phyloP scores from a whole-genome alignment of 129 eudicot species.

The Scalesia atractyloides region DNA sequence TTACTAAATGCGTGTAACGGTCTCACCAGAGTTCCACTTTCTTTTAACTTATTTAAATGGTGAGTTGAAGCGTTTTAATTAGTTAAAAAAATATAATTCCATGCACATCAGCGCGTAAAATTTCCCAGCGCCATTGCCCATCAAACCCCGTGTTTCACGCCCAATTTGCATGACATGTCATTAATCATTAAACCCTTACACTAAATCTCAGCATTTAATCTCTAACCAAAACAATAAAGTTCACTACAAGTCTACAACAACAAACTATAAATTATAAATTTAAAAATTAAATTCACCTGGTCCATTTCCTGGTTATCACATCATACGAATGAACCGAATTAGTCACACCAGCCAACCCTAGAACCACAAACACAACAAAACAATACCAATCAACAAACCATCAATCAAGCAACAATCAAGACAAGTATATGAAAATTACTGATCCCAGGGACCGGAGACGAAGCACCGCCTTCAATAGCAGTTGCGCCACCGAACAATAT shows the following conservation, averaged over 20 bases:
- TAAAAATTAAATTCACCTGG: conserved; percentile 43
- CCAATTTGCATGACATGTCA: too few relatives aligned
- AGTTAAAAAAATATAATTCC: too few relatives aligned
- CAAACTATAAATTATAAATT: background rate
- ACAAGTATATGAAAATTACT: conserved; percentile 35
- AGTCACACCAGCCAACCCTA: conserved; percentile 97
- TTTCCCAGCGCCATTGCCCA: too few relatives aligned
- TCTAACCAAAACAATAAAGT: background rate
- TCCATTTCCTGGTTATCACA: conserved; percentile 90
- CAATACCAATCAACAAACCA: background rate
- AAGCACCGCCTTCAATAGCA: conserved; percentile 83
- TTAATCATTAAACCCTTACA: too few relatives aligned
- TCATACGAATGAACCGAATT: conserved; percentile 90
- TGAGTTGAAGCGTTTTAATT: too few relatives aligned
- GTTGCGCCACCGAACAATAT: conserved; percentile 96
- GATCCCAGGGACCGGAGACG: conserved; percentile 72
- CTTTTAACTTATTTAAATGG: too few relatives aligned
- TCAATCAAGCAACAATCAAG: background rate
- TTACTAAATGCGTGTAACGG: too few relatives aligned
- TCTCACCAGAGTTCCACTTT: too few relatives aligned
- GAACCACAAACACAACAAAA: conserved; percentile 12
- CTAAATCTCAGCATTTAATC: conserved; percentile 5
- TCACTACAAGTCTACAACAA: background rate
- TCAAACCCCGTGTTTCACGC: too few relatives aligned
- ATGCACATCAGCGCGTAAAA: too few relatives aligned